A percentile compares a stretch with the other conserved stretches of the same genome.
Conservation (phyloP, 106 monocot genomes). For the Phalaenopsis aphrodite region DNA sequence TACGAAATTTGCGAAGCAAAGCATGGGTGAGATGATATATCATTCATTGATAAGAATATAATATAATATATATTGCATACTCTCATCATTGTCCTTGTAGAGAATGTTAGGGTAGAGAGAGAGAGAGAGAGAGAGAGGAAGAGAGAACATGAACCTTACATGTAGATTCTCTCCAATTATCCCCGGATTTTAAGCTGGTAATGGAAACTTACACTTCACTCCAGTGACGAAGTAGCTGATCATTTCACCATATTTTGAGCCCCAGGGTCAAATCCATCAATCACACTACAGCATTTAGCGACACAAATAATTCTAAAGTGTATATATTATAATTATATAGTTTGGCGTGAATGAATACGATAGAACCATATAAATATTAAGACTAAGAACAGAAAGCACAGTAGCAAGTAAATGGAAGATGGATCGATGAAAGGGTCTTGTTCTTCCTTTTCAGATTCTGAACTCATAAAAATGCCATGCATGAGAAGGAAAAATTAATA, state of each 20-base stretch:
- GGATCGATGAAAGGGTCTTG: not conserved
- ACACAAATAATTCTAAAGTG: not conserved
- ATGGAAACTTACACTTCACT: constrained; percentile 1
- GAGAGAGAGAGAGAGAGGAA: not conserved
- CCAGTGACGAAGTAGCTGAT: not conserved
- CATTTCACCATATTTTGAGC: not conserved
- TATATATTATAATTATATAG: not conserved
- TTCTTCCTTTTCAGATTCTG: not conserved
- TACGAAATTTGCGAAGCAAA: not conserved
- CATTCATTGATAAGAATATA: too few species aligned
- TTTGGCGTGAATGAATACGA: not conserved
- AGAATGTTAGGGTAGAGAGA: not conserved
- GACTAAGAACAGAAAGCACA: not conserved
- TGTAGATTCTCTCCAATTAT: not conserved
- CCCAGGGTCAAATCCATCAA: constrained; percentile 4
- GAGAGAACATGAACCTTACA: not conserved
- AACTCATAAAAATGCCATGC: not conserved
- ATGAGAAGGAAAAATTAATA: not conserved
- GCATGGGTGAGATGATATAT: too few species aligned
- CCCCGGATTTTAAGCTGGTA: too few species aligned
- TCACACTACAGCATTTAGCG: not conserved
- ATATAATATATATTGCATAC: too few species aligned
- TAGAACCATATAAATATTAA: too few species aligned
- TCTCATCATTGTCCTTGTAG: not conserved
- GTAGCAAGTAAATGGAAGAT: not conserved